Evolutionary conservation across 1,284 basidiomycete genomes (phyloP).

Genomic region (Rhodotorula sp.): DNA sequence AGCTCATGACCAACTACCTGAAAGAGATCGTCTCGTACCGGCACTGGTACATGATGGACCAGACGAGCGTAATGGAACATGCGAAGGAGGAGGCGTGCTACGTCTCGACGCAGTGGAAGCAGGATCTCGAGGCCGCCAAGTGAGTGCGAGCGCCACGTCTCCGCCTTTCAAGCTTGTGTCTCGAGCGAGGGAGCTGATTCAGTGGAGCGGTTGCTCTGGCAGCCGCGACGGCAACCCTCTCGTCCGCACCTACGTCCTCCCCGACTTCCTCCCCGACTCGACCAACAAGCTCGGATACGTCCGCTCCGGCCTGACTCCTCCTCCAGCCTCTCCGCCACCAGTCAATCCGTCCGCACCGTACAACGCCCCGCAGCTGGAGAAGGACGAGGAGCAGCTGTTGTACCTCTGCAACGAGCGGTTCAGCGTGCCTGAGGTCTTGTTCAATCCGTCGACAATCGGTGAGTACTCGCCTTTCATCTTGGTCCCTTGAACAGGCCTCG

Average conservation of each 20-base stretch:
- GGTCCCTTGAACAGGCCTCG: no score
- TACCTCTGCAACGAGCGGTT: constrained; percentile 87
- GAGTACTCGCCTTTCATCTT: constrained; percentile 39
- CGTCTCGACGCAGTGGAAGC: constrained; percentile 69
- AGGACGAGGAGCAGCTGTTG: constrained; percentile 69
- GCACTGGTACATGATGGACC: constrained; percentile 98
- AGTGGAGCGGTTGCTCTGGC: not conserved
- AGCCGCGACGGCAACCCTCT: constrained; percentile 58
- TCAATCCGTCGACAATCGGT: constrained; percentile 85
- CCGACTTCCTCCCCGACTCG: constrained; percentile 66
- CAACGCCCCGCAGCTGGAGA: not conserved
- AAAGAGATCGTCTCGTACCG: constrained; percentile 90
- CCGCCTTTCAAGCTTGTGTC: no score
- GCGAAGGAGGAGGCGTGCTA: constrained; percentile 86
- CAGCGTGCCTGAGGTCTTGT: constrained; percentile 80
- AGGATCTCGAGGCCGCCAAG: constrained; percentile 76
- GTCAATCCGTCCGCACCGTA: constrained; percentile 3
- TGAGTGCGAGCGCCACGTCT: constrained; percentile 50
- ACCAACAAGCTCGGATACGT: constrained; percentile 66
- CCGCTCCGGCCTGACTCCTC: constrained; percentile 47
- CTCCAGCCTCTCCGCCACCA: constrained; percentile 10
- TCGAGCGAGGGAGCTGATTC: not conserved
- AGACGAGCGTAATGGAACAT: constrained; percentile 86
- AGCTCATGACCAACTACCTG: constrained; percentile 88
- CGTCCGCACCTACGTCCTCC: constrained; percentile 82